phyloP scores from a whole-genome alignment of 2,329 filamentous ascomycete species.

The Aureobasidium sp. region DNA sequence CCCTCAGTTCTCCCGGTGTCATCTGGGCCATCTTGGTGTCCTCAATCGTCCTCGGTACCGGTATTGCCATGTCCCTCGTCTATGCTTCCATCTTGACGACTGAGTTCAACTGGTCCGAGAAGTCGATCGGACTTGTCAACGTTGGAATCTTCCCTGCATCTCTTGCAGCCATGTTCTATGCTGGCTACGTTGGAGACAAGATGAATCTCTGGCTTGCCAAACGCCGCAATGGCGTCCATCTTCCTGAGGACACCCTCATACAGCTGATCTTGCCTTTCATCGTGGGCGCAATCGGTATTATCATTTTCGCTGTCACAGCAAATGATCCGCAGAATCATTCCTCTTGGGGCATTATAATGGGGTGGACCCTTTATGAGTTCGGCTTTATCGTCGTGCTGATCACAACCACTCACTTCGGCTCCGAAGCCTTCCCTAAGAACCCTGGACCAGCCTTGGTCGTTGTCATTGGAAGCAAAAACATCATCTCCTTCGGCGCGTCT shows the following conservation, averaged over 20 bases:
- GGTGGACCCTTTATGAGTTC: conserved; percentile 26
- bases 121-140: conserved; percentile 23
- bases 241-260: conserved; percentile 31
- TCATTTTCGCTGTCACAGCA: conserved; percentile 30
- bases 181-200: conserved; percentile 23
- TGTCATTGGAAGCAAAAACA: conserved; percentile 31
- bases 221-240: conserved; percentile 28
- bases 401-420: conserved; percentile 28
- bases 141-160: conserved; percentile 21
- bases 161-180: conserved; percentile 23
- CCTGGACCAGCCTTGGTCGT: conserved; percentile 29
- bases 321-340: conserved; percentile 18
- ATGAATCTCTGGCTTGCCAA: conserved; percentile 27
- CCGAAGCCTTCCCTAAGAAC: conserved; percentile 25
- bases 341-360: conserved; percentile 23
- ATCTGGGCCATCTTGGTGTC: conserved; percentile 33
- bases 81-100: conserved; percentile 32
- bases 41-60: conserved; percentile 33
- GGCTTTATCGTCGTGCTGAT: conserved; percentile 24
- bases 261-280: conserved; percentile 29
- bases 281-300: conserved; percentile 25
- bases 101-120: conserved; percentile 29
- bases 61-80: conserved; percentile 33
- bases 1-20: conserved; percentile 32
- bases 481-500: conserved; percentile 29